Evolutionary conservation across 2,329 filamentous ascomycete species (phyloP), one percentile per base, ranked within the genome.

Genomic region (Exophiala dermatitidis): DNA sequence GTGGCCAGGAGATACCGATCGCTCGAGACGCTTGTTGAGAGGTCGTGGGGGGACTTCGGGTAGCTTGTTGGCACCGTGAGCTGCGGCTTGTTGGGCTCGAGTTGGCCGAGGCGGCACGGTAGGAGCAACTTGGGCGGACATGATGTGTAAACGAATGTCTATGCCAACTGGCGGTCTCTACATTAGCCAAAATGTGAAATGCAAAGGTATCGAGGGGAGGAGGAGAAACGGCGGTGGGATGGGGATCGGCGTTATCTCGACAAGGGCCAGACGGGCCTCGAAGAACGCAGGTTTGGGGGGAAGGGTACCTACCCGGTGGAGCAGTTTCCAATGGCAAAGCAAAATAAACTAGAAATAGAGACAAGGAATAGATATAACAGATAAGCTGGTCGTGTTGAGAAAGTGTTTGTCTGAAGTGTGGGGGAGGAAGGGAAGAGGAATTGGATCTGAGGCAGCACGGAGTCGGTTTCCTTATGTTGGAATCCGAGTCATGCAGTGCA

Each of bases 41-140:
- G 90, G 90, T 58, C 90, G 86, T 57, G 89, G 86, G 59, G 90
- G 90, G 46, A 95, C 78, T 65, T 80, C 81, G 57, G 90, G 90
- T 40, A 81, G 71, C 41, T 82, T 78, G 58, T 73, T 69, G 50
- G 71, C 63, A 53, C 71, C 62, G 53, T 71, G 63, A 19, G 67
- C 63, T 40, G 70, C 66, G 48, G 76, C 72, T 60, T 77, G 72
- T 40, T 75, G 71, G 45, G 72, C 73, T 65, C 81, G 77, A 61
- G 75, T 68, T 49, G 83, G 83, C 58, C 83, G 80, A 60, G 82
- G 82, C 57, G 83, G 83, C 61, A 86, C 73, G 61, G 71, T 72
- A 38, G 83, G 78, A 53, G 74, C 73, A 63, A 79, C 59, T 64
- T 71, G 68, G 56, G 68, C 66, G 50, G 71, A 66, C 71, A 73